Evolutionary conservation across 2,329 filamentous ascomycete species (phyloP).

Genomic region (Pseudocercospora ulei): DNA sequence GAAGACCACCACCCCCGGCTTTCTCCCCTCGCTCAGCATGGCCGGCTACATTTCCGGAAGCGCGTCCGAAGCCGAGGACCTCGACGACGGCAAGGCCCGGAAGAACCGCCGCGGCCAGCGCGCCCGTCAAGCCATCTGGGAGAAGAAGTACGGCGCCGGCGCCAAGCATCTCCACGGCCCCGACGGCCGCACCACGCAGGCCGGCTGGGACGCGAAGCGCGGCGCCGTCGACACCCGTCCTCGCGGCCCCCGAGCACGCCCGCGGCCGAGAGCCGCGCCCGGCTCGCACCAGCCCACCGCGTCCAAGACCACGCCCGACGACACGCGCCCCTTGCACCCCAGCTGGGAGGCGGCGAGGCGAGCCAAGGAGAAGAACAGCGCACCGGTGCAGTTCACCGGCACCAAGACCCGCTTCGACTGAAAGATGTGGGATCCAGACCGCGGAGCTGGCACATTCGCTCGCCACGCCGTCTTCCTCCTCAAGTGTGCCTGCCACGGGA

Average conservation of each 20-base stretch:
- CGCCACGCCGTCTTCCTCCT: no score
- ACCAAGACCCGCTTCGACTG: slow-evolving; percentile 57
- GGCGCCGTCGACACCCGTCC: slow-evolving; percentile 40
- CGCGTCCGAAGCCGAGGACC: slow-evolving; percentile 54
- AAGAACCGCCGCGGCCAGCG: slow-evolving; percentile 71
- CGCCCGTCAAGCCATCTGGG: slow-evolving; percentile 67
- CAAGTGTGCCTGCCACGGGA: no score
- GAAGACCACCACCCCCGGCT: slow-evolving; percentile 44
- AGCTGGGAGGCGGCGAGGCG: slow-evolving; percentile 56
- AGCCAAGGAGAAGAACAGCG: slow-evolving; percentile 46
- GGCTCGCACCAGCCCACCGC: no score
- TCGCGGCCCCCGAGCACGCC: slow-evolving; percentile 16
- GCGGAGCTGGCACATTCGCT: no score
- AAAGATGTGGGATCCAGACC: no score
- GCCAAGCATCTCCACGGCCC: slow-evolving; percentile 56
- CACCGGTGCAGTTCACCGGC: slow-evolving; percentile 44
- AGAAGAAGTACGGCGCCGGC: slow-evolving; percentile 64
- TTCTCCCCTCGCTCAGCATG: slow-evolving; percentile 64
- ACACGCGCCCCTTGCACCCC: slow-evolving; percentile 51
- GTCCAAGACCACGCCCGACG: slow-evolving; percentile 33
- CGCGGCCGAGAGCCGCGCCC: no score
- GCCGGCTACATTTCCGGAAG: slow-evolving; percentile 70
- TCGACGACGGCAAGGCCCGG: slow-evolving; percentile 45
- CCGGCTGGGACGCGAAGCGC: slow-evolving; percentile 50
- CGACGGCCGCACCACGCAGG: slow-evolving; percentile 41